Conservation (phyloP, 805 yeast species). For the Starmerella floricola region DNA sequence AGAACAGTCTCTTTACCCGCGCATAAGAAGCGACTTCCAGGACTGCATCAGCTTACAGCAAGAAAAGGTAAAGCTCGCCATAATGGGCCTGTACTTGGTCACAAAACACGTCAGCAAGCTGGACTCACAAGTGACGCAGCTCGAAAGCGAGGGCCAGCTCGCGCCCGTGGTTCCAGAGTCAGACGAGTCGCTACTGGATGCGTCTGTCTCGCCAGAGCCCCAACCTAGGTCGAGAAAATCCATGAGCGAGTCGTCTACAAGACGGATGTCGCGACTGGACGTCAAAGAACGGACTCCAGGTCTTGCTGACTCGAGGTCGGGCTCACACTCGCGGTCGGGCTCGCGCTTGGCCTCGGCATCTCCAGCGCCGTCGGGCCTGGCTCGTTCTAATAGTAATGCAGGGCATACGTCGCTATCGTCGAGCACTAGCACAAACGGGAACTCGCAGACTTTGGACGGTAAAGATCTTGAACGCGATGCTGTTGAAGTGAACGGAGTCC, state of each 20-base stretch:
- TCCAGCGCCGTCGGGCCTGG: not conserved
- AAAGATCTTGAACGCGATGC: constrained; percentile 5
- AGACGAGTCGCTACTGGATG: constrained; percentile 10
- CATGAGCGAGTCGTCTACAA: constrained; percentile 3
- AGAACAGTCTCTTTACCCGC: constrained; percentile 53
- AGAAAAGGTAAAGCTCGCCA: constrained; percentile 67
- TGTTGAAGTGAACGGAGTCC: constrained; percentile 13
- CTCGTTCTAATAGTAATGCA: too few relatives aligned
- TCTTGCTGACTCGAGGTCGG: not conserved
- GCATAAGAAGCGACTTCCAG: constrained; percentile 57
- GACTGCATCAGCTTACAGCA: constrained; percentile 51
- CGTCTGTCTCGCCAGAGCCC: constrained; percentile 15
- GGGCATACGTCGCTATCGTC: too few relatives aligned
- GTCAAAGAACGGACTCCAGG: not conserved
- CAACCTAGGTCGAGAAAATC: constrained; percentile 6
- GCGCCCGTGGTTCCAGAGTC: constrained; percentile 31
- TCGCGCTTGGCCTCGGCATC: not conserved
- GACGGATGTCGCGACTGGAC: constrained; percentile 8
- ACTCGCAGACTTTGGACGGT: not conserved
- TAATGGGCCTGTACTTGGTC: constrained; percentile 68
- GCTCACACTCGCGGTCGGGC: not conserved
- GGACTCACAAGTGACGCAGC: constrained; percentile 59
- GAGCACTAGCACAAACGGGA: not conserved
- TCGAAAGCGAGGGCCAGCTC: constrained; percentile 67
- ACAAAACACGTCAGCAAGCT: constrained; percentile 61